Conservation (phyloP, 345 rosid species). For the Citrus reticulata region DNA sequence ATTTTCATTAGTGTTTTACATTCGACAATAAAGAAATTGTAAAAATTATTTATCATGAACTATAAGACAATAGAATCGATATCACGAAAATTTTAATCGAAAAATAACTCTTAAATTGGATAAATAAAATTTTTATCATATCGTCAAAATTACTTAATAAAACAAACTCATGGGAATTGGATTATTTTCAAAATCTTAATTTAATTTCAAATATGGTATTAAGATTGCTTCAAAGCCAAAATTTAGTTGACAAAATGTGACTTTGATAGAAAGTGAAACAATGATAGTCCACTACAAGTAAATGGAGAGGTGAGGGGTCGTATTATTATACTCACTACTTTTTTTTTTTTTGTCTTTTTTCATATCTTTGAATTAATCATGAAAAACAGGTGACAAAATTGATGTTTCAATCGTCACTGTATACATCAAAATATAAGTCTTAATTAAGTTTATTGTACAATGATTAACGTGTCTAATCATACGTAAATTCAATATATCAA, state of each 20-base stretch:
- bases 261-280: constrained; percentile 8
- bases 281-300: constrained; percentile 11
- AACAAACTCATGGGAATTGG: not conserved
- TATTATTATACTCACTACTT: not conserved
- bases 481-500: too few relatives aligned
- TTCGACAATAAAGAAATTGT: too few relatives aligned
- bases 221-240: constrained; percentile 25
- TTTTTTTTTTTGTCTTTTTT: too few relatives aligned
- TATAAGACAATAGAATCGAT: too few relatives aligned
- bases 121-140: not conserved
- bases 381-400: not conserved
- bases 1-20: too few relatives aligned
- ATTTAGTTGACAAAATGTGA: constrained; percentile 12
- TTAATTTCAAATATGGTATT: not conserved
- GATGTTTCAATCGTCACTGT: not conserved
- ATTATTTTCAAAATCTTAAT: not conserved
- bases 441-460: not conserved
- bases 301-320: constrained; percentile 24
- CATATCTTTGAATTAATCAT: not conserved
- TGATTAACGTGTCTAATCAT: not conserved
- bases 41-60: too few relatives aligned
- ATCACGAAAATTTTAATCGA: too few relatives aligned
- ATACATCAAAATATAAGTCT: not conserved
- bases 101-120: not conserved
- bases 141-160: not conserved